phyloP scores from a whole-genome alignment of 305 asterid genomes.

The Caryopteris hybrid region DNA sequence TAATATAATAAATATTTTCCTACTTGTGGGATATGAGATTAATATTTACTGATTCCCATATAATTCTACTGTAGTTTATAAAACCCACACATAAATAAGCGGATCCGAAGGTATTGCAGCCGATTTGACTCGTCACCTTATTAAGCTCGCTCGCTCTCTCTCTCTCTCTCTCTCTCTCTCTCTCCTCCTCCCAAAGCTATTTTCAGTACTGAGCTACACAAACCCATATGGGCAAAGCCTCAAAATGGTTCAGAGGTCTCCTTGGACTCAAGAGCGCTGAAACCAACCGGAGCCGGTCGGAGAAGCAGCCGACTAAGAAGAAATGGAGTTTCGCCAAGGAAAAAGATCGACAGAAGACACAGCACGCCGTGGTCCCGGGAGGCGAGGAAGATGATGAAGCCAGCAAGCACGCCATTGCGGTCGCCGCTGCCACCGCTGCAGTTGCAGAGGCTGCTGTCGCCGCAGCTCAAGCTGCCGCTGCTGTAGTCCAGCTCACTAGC shows the following conservation, averaged over 20 bases:
- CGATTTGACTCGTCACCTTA: conserved; percentile 18
- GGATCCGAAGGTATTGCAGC: conserved; percentile 4
- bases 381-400: conserved; percentile 22
- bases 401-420: conserved; percentile 58
- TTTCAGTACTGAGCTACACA: not conserved
- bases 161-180: not conserved
- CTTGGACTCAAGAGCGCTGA: conserved; percentile 27
- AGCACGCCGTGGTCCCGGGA: conserved; percentile 1
- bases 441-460: conserved; percentile 88
- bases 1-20: not conserved
- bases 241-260: conserved; percentile 71
- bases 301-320: conserved; percentile 36
- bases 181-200: not conserved
- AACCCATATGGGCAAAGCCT: conserved; percentile 59
- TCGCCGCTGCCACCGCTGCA: conserved; percentile 70
- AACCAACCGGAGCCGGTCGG: conserved; percentile 4
- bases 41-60: not conserved
- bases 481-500: conserved; percentile 58
- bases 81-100: not conserved
- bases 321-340: conserved; percentile 59
- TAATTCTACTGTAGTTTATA: not conserved
- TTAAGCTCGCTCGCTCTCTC: not conserved
- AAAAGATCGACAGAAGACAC: conserved; percentile 13
- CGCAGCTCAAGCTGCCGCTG: conserved; percentile 82
- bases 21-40: not conserved